Evolutionary conservation across 257 asterid species (phyloP), one percentile per base, ranked within the genome.

Genomic region (Nicotiana knightiana): DNA sequence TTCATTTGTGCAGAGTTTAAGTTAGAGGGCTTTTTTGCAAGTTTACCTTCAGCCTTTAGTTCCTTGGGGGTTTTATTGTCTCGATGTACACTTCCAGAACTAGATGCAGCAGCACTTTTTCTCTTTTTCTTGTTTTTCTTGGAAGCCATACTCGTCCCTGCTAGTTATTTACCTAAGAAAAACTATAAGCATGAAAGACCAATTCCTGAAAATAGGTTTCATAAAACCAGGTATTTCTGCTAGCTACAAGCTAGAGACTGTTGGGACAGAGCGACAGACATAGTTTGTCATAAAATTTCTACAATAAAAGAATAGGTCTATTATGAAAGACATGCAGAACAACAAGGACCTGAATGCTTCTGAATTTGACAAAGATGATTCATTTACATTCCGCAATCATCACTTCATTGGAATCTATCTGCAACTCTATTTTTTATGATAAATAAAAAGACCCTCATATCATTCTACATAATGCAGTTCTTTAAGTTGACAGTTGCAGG

Each of bases 91-190:
- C 3, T 21, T 81, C 26, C 78, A 26, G 66, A 67, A 64, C 76
- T 63, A 53, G 84, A 84, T 17, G 84, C 88, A 66, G 83, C 81
- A 39, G 81, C 81, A 71, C 16, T 17, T 68, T 32, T 75, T 51
- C 77, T 68, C 81, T 81, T 87, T 48, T 15, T 65, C 86, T 83
- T 70, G 33, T 85, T 86, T 70, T 73, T 86, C 81, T 79, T 81
- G 16, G 67, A 46, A 65, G 88, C 86, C 93, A 94, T 92, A 67
- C 55, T 80, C 80, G 78, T 77, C 83, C 80, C 68, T 55, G 86
- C 86, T 66, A 51, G 83, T 59, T 4, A 68, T 64, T 32, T 51
- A 26, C 28, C 21, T 9, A 26, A 17, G 26, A 58, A 51, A 51
- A 51, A 51, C 46, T 48, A 48, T 30, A 75, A 75, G 26, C 79